Percentiles rank a stretch among this genome's conserved stretches.
phyloP scores from a whole-genome alignment of 208 protist species.

The Trypanosomatidae sp. region DNA sequence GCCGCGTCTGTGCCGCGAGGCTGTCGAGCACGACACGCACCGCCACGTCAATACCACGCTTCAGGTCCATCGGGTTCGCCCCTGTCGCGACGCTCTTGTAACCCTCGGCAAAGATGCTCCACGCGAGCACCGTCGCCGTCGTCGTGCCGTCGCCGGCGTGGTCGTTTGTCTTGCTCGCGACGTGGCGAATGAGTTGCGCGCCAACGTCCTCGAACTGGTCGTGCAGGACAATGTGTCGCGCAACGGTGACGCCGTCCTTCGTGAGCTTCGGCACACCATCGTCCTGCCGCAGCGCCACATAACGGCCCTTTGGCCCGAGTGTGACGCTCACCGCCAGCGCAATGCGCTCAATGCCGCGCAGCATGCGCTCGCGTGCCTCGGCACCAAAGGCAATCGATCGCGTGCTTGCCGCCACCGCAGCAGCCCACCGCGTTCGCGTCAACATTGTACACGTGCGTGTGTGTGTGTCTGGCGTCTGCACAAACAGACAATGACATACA shows the following conservation, averaged over 20 bases:
- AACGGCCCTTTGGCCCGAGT: constrained; percentile 98
- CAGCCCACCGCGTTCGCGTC: background rate
- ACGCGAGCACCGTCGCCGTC: constrained; percentile 98
- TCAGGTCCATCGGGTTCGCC: constrained; percentile 99
- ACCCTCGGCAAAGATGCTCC: constrained; percentile 97
- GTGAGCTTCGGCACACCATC: constrained; percentile 99
- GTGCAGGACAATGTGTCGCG: constrained; percentile 97
- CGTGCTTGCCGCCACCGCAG: constrained; percentile 12
- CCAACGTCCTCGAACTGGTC: constrained; percentile 98
- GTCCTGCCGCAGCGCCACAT: constrained; percentile 97
- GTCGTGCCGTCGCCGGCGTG: constrained; percentile 98
- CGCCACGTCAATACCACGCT: constrained; percentile 96
- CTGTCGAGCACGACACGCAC: constrained; percentile 82
- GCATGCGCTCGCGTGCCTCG: constrained; percentile 90
- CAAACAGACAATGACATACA: background rate
- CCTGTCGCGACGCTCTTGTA: constrained; percentile 98
- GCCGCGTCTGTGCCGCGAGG: constrained; percentile 88
- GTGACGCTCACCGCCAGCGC: constrained; percentile 96
- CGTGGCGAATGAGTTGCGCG: constrained; percentile 93
- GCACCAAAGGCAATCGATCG: constrained; percentile 89
- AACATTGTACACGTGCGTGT: background rate
- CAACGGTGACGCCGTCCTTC: constrained; percentile 99
- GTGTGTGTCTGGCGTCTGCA: background rate
- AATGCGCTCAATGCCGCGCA: constrained; percentile 95
- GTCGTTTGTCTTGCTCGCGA: constrained; percentile 98